Conservation (phyloP, 2,329 filamentous ascomycete species). For the Fusarium dlaminii region DNA sequence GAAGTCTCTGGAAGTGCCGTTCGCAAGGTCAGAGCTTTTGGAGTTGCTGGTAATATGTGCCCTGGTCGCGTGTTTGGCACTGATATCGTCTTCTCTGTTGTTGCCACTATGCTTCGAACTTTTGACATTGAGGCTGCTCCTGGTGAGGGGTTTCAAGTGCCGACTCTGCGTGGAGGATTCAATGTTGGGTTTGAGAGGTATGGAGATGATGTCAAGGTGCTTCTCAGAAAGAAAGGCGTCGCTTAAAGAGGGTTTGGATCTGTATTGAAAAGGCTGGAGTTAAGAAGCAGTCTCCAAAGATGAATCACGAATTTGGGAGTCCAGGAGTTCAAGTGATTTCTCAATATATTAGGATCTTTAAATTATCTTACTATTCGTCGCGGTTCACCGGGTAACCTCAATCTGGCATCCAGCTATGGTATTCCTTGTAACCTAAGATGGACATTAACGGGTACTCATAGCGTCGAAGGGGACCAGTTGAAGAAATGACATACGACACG, state of each 20-base stretch:
- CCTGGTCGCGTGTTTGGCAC: slow-evolving; percentile 45
- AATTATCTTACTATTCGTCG: fast-evolving
- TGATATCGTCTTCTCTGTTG: slow-evolving; percentile 42
- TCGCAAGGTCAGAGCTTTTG: slow-evolving; percentile 45
- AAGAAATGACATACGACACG: fast-evolving
- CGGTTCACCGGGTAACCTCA: no score
- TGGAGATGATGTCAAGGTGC: slow-evolving; percentile 41
- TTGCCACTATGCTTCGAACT: slow-evolving; percentile 39
- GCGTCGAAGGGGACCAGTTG: background rate
- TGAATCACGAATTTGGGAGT: background rate
- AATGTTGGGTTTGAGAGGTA: slow-evolving; percentile 47
- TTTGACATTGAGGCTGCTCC: slow-evolving; percentile 41
- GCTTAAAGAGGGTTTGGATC: background rate
- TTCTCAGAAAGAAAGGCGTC: slow-evolving; percentile 26
- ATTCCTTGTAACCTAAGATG: no score
- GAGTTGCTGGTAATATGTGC: slow-evolving; percentile 46
- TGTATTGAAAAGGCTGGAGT: no score
- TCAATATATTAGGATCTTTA: background rate
- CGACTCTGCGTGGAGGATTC: slow-evolving; percentile 37
- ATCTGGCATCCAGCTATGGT: fast-evolving
- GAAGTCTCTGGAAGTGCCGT: slow-evolving; percentile 31
- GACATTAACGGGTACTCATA: background rate
- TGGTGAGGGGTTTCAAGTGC: slow-evolving; percentile 32
- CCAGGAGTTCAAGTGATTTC: background rate
- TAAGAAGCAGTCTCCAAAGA: no score